Evolutionary conservation across 2,329 filamentous ascomycete species (phyloP).

Genomic region (Fusarium fujikuroi): DNA sequence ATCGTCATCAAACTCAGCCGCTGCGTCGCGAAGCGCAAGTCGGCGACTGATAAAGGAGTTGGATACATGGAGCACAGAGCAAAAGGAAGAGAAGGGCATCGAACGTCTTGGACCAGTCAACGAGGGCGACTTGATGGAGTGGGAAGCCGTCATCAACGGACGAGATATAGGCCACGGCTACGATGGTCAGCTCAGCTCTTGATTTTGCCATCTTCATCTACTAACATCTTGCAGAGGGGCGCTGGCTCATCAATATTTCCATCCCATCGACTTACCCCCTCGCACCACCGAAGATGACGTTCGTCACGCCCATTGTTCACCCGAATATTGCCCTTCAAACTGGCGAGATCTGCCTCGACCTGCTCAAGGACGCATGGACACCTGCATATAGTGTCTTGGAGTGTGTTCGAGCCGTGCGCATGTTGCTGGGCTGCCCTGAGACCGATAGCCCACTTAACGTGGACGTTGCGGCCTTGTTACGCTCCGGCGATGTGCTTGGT

Average conservation of each 20-base stretch:
- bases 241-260: conserved; percentile 83
- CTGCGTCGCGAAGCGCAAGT: conserved; percentile 58
- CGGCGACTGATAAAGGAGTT: conserved; percentile 70
- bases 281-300: conserved; percentile 78
- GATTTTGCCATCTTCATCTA: background rate
- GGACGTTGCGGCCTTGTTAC: conserved; percentile 77
- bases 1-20: conserved; percentile 31
- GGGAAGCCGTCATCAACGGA: conserved; percentile 72
- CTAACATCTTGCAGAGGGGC: conserved; percentile 63
- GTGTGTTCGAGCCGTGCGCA: conserved; percentile 76
- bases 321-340: conserved; percentile 77
- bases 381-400: conserved; percentile 84
- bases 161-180: conserved; percentile 65
- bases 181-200: conserved; percentile 55
- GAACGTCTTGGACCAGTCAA: conserved; percentile 66
- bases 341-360: conserved; percentile 93
- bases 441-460: conserved; percentile 82
- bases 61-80: conserved; percentile 62
- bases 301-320: conserved; percentile 87
- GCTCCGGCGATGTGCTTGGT: conserved; percentile 74
- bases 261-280: conserved; percentile 84
- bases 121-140: conserved; percentile 66
- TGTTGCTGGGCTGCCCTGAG: conserved; percentile 72
- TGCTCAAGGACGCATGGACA: conserved; percentile 83
- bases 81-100: conserved; percentile 62